A percentile compares a stretch with the other conserved stretches of the same genome.
These are phyloP conservation scores for Discostella pseudostelligera DNA, from an alignment of 108 stramenopile genomes.

Conservation along the genomic window DNA sequence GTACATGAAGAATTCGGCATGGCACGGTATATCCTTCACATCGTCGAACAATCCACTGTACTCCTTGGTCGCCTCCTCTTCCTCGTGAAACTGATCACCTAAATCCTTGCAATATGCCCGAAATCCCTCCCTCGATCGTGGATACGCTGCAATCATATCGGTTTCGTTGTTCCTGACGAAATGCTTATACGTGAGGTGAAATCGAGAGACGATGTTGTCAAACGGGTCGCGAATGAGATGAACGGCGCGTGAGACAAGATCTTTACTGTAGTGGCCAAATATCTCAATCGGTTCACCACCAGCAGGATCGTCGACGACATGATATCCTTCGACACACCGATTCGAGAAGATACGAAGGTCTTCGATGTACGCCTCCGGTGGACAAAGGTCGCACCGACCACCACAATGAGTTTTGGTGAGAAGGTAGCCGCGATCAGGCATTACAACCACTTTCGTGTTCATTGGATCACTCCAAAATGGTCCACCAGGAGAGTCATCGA, in stretches of 20 bases:
- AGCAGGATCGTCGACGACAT: conserved; percentile 12
- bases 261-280: conserved; percentile 28
- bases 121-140: conserved; percentile 49
- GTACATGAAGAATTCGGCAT: conserved; percentile 74
- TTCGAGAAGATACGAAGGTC: conserved; percentile 42
- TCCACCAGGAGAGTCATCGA: conserved; percentile 34
- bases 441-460: conserved; percentile 4
- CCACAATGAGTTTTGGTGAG: conserved; percentile 82
- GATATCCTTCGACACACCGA: conserved; percentile 32
- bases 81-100: conserved; percentile 9
- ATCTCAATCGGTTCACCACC: conserved; percentile 11
- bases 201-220: conserved; percentile 62
- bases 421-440: conserved; percentile 41
- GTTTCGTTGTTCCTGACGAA: conserved; percentile 28
- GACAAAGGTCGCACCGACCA: conserved; percentile 47
- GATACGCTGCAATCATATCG: conserved; percentile 25
- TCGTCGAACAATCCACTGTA: conserved; percentile 31
- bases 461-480: conserved; percentile 36
- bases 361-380: conserved; percentile 48
- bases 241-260: conserved; percentile 47
- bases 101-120: conserved; percentile 43
- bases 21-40: conserved; percentile 60
- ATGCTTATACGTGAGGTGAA: conserved; percentile 49
- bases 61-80: conserved; percentile 31
- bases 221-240: conserved; percentile 65